Conservation (phyloP, 129 eudicot species). For the Tagetes patula region DNA sequence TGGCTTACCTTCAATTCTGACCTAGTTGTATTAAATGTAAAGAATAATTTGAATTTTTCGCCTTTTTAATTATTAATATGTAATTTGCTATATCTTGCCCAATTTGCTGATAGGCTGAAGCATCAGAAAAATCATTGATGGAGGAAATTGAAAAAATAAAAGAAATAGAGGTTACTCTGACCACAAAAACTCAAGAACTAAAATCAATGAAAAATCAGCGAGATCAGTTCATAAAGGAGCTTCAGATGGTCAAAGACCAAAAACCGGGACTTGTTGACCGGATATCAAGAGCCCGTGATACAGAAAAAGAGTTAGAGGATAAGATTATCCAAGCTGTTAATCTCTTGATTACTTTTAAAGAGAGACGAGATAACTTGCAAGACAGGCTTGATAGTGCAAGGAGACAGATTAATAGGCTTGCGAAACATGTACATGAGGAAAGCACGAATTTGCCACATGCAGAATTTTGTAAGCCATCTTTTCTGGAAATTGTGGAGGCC, state of each 20-base stretch:
- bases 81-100: slow-evolving; percentile 16
- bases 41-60: background rate
- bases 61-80: background rate
- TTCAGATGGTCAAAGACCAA: slow-evolving; percentile 46
- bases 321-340: slow-evolving; percentile 80
- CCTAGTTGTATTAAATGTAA: background rate
- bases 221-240: slow-evolving; percentile 42
- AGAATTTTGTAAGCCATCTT: slow-evolving; percentile 47
- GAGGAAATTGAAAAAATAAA: slow-evolving; percentile 46
- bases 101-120: slow-evolving; percentile 60
- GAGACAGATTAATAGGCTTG: slow-evolving; percentile 39
- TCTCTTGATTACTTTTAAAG: slow-evolving; percentile 61
- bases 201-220: slow-evolving; percentile 52
- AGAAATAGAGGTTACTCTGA: slow-evolving; percentile 51
- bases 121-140: slow-evolving; percentile 43
- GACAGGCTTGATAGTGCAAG: slow-evolving; percentile 45
- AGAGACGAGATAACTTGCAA: slow-evolving; percentile 57
- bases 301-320: slow-evolving; percentile 70
- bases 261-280: slow-evolving; percentile 50
- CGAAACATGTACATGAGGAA: slow-evolving; percentile 32
- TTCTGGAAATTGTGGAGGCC: slow-evolving; percentile 72
- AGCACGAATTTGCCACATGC: slow-evolving; percentile 14
- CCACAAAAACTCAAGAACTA: slow-evolving; percentile 47
- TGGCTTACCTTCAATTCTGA: slow-evolving; percentile 4
- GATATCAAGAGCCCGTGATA: slow-evolving; percentile 37